Evolutionary conservation across 2,329 filamentous ascomycete genomes (phyloP).

Genomic region (Claviceps fusiformis): DNA sequence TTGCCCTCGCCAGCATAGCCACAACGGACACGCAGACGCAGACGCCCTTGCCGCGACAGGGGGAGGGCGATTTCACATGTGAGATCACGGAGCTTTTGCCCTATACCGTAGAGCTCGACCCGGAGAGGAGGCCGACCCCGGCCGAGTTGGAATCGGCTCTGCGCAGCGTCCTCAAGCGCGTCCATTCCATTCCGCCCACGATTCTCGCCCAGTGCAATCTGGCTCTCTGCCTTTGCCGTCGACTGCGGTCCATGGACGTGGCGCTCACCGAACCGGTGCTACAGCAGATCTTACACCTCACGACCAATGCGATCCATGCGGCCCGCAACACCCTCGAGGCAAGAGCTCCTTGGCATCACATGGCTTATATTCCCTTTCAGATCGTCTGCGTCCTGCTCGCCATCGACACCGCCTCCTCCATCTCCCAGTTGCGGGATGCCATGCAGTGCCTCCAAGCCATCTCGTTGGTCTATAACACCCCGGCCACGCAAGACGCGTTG

Average conservation of each 20-base stretch:
- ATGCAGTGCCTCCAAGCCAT: conserved; percentile 33
- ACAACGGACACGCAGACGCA: conserved; percentile 16
- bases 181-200: conserved; percentile 27
- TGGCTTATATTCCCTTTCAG: conserved; percentile 46
- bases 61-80: conserved; percentile 23
- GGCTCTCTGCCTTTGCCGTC: conserved; percentile 39
- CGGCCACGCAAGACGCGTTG: conserved; percentile 36
- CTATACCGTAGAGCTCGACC: conserved; percentile 39
- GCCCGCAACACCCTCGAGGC: conserved; percentile 30
- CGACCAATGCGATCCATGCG: conserved; percentile 29
- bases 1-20: conserved; percentile 30
- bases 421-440: conserved; percentile 34
- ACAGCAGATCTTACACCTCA: conserved; percentile 33
- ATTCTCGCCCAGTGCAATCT: conserved; percentile 40
- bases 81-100: conserved; percentile 40
- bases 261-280: conserved; percentile 28
- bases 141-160: conserved; percentile 30
- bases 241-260: conserved; percentile 35
- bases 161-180: conserved; percentile 23
- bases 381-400: conserved; percentile 41
- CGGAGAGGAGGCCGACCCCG: conserved; percentile 27
- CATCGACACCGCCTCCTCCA: conserved; percentile 36
- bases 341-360: conserved; percentile 42
- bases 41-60: conserved; percentile 23
- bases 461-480: conserved; percentile 28